Conservation (phyloP, 371 early-diverging fungal species). For the Saksenaea vasiformis region DNA sequence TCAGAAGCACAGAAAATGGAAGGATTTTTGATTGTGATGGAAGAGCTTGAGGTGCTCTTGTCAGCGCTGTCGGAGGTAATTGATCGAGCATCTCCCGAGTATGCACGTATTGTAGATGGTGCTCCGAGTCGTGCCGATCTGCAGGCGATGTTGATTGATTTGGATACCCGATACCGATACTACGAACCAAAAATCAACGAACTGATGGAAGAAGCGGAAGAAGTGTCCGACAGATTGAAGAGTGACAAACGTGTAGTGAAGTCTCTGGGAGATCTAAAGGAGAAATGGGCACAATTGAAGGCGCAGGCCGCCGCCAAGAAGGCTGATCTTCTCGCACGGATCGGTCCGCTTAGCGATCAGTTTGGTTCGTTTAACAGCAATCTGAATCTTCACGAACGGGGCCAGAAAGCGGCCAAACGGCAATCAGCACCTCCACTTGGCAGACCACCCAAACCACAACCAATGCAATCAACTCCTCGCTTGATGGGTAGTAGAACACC, state of each 20-base stretch:
- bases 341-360: slow-evolving; percentile 34
- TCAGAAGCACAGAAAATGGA: slow-evolving; percentile 45
- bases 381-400: slow-evolving; percentile 18
- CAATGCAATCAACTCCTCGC: slow-evolving; percentile 33
- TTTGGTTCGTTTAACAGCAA: slow-evolving; percentile 20
- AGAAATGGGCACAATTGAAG: slow-evolving; percentile 55
- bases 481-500: slow-evolving; percentile 14
- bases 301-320: slow-evolving; percentile 47
- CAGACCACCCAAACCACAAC: slow-evolving; percentile 27
- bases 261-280: slow-evolving; percentile 39
- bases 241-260: slow-evolving; percentile 52
- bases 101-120: slow-evolving; percentile 36
- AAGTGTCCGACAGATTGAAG: slow-evolving; percentile 44
- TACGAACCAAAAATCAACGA: slow-evolving; percentile 56
- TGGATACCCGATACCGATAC: slow-evolving; percentile 57
- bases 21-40: slow-evolving; percentile 44
- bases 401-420: slow-evolving; percentile 24
- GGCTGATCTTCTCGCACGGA: slow-evolving; percentile 38
- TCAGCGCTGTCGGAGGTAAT: slow-evolving; percentile 48
- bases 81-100: slow-evolving; percentile 37
- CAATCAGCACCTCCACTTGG: slow-evolving; percentile 26
- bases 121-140: slow-evolving; percentile 49
- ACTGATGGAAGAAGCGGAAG: slow-evolving; percentile 44
- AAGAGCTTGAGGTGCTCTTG: slow-evolving; percentile 51
- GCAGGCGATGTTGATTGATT: slow-evolving; percentile 56